Conservation (phyloP, 257 asterid species). For the Solanum okadae region DNA sequence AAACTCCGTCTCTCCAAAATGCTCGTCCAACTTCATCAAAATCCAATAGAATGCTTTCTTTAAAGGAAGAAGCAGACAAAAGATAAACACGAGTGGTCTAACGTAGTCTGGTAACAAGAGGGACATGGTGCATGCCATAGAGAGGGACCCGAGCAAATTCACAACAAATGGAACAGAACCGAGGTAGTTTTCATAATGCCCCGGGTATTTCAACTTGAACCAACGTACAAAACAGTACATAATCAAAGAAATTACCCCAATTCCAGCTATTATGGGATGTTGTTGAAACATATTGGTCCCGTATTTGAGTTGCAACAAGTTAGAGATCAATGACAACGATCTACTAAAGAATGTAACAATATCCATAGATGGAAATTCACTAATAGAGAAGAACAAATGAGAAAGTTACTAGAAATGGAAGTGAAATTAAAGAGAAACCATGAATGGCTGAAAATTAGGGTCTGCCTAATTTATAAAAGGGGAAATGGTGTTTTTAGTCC, state of each 20-base stretch:
- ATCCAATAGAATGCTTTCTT: neutral
- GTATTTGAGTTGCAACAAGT: neutral
- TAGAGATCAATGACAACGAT: neutral
- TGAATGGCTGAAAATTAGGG: no score
- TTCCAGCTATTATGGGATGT: neutral
- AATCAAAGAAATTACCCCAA: neutral
- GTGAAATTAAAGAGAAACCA: no score
- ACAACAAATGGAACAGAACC: neutral
- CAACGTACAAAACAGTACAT: neutral
- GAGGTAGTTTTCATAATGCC: neutral
- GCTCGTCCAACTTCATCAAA: neutral
- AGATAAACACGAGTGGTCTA: neutral
- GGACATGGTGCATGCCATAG: neutral
- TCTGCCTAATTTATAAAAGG: no score
- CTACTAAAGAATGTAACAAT: neutral
- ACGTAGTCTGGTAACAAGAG: neutral
- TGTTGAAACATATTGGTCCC: neutral
- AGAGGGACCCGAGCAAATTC: neutral
- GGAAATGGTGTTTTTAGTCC: no score
- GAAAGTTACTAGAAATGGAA: no score
- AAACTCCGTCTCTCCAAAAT: neutral
- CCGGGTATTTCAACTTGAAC: neutral
- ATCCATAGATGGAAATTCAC: no score
- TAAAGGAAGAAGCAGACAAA: neutral
- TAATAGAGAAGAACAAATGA: no score